These are phyloP conservation scores for Scleroderma bovista DNA, from an alignment of 768 basidiomycete species.

Conservation along the genomic window DNA sequence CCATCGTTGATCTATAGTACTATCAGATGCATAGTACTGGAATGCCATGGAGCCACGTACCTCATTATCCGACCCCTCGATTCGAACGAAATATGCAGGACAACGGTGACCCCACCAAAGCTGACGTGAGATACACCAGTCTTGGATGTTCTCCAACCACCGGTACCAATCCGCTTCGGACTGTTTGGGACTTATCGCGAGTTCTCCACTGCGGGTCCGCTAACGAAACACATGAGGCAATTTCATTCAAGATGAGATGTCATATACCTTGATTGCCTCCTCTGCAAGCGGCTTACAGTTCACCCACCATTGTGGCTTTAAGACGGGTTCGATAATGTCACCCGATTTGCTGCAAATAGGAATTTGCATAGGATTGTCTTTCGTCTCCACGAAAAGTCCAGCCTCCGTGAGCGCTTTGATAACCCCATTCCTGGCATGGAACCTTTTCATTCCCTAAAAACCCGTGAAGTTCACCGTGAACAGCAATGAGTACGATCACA, in stretches of 20 bases:
- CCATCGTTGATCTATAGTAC: slow-evolving; percentile 53
- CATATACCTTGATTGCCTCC: slow-evolving; percentile 75
- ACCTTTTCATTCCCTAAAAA: slow-evolving; percentile 89
- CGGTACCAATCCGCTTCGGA: slow-evolving; percentile 95
- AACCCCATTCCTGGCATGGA: slow-evolving; percentile 84
- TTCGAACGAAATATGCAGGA: slow-evolving; percentile 87
- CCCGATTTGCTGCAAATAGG: slow-evolving; percentile 98
- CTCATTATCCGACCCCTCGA: slow-evolving; percentile 71
- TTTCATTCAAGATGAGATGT: not conserved
- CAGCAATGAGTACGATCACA: slow-evolving; percentile 6
- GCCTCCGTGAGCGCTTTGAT: slow-evolving; percentile 78
- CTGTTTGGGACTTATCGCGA: slow-evolving; percentile 73
- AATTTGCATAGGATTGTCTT: slow-evolving; percentile 97
- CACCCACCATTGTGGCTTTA: slow-evolving; percentile 99
- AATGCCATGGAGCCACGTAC: slow-evolving; percentile 33
- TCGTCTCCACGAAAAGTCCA: slow-evolving; percentile 83
- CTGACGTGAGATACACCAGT: slow-evolving; percentile 99
- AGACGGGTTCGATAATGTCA: slow-evolving; percentile 88
- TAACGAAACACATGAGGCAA: slow-evolving; percentile 24
- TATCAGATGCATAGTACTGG: not conserved
- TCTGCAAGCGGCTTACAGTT: slow-evolving; percentile 87
- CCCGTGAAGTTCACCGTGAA: not conserved
- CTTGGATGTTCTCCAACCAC: slow-evolving; percentile 93
- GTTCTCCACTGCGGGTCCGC: slow-evolving; percentile 87
- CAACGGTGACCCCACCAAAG: slow-evolving; percentile 99